Base-by-base conservation (phyloP, 2,329 filamentous ascomycete species). In the Fusarium chuoi region DNA sequence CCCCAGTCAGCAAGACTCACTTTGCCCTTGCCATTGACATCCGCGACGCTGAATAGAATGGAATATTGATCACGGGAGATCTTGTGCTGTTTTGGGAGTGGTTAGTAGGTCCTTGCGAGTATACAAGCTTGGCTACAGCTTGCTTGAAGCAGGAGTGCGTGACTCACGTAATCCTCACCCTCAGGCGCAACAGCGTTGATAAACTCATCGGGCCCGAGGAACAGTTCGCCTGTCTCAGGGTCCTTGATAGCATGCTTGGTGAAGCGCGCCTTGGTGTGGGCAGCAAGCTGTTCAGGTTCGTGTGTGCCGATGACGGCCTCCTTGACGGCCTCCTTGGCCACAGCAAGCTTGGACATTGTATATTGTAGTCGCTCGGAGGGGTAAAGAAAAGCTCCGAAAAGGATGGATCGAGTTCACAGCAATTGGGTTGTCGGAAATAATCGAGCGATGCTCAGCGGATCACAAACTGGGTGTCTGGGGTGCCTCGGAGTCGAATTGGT, bases 61-160 rank as follows among this genome's bases (percentile, higher is more conserved):
- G 92, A 92, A 84, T 98, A 99, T 83, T 98, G 96, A 78, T 97
- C 93, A 77, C 96, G 92, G 85, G 95, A 94, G 87, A 99, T 98
- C 84, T 99, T 99, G 87, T 98, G 95, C 96, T 98, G 80, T 75
- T 68, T 54, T 51, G 45, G 48, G 44, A 35, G 46, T 42, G 71
- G 71, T 78, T 61, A 74, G 63, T 67, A 30, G 61, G 38, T 42
- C 59, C 70, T 57, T 24, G 42, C 51, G 45, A 62, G 48, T 48
- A 54, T 28, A 38, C 52, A 73, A 61, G 41, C 67, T 61, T 49
- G 30, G 55, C 35, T 36, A 38, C 55, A 52, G 46, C 42, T 42
- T 44, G 41, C 46, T 41, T 30, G 48, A 33, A 56, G 39, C 49
- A 54, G 41, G 59, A 57, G 48, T 57, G 42, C 30, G 68, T 72